These are phyloP conservation scores for Emericellopsis cladophorae DNA, from an alignment of 2,329 filamentous ascomycete species.

Conservation along the genomic window DNA sequence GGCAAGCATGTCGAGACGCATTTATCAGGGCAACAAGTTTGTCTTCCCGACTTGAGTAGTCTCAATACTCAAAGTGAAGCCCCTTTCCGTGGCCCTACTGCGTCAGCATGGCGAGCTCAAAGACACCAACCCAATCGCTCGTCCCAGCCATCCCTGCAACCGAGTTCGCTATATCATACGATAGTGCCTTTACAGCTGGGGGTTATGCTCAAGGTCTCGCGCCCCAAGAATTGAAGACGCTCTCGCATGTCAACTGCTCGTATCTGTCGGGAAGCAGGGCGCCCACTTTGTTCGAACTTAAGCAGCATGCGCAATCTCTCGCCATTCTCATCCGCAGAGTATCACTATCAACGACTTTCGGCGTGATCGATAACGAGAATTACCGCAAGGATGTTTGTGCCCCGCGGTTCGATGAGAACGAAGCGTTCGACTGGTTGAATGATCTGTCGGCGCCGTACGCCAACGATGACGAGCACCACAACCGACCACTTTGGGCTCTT, in stretches of 20 bases:
- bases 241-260: slow-evolving; percentile 38
- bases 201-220: background rate
- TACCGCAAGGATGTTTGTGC: slow-evolving; percentile 12
- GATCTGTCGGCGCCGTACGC: slow-evolving; percentile 34
- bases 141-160: slow-evolving; percentile 11
- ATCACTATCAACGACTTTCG: slow-evolving; percentile 19
- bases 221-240: slow-evolving; percentile 9
- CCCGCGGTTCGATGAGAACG: slow-evolving; percentile 21
- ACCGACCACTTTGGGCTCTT: slow-evolving; percentile 31
- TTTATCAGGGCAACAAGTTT: no score
- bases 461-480: slow-evolving; percentile 32
- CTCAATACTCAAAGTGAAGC: no score
- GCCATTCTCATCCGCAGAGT: slow-evolving; percentile 36
- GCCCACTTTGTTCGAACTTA: slow-evolving; percentile 43
- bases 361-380: slow-evolving; percentile 1
- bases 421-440: slow-evolving; percentile 45
- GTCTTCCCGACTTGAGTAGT: no score
- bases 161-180: slow-evolving; percentile 11
- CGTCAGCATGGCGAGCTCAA: background rate
- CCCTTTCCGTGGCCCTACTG: background rate
- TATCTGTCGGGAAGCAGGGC: slow-evolving; percentile 41
- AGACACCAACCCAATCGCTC: slow-evolving; percentile 1
- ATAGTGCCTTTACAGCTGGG: slow-evolving; percentile 7
- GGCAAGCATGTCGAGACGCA: no score
- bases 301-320: slow-evolving; percentile 48